phyloP scores from a whole-genome alignment of 164 flowering plant species.

The Sedum album region DNA sequence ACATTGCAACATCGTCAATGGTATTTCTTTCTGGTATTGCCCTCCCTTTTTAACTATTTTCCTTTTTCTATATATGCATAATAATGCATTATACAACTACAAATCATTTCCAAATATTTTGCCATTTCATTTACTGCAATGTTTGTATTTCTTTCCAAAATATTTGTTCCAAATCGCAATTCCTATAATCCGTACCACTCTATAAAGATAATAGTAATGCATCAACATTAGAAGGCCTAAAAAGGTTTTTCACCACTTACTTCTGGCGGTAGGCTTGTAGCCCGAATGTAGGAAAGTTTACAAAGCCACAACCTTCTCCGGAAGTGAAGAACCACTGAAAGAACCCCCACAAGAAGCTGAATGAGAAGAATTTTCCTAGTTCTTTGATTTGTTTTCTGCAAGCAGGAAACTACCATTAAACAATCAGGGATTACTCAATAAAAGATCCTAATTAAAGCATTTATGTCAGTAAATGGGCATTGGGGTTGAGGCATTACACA shows the following conservation, averaged over 20 bases:
- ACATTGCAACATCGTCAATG: not conserved
- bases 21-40: not conserved
- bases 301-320: constrained; percentile 2
- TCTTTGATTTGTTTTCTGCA: constrained; percentile 1
- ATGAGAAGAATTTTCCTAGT: constrained; percentile 8
- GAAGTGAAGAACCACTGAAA: constrained; percentile 4
- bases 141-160: not conserved
- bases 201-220: not conserved
- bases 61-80: not conserved
- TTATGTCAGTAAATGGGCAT: not conserved
- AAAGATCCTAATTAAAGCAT: not conserved
- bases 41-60: not conserved
- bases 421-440: not conserved
- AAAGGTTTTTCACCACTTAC: not conserved
- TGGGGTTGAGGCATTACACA: not conserved
- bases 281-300: constrained; percentile 3
- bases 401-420: not conserved
- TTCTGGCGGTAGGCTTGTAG: constrained; percentile 3
- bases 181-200: too few relatives aligned
- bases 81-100: not conserved
- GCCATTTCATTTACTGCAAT: not conserved
- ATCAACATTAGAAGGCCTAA: not conserved
- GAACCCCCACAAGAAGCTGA: constrained; percentile 7
- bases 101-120: not conserved
- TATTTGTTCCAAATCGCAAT: not conserved